phyloP scores from a whole-genome alignment of 495 filamentous ascomycete species.

The Xylaria palmicola region DNA sequence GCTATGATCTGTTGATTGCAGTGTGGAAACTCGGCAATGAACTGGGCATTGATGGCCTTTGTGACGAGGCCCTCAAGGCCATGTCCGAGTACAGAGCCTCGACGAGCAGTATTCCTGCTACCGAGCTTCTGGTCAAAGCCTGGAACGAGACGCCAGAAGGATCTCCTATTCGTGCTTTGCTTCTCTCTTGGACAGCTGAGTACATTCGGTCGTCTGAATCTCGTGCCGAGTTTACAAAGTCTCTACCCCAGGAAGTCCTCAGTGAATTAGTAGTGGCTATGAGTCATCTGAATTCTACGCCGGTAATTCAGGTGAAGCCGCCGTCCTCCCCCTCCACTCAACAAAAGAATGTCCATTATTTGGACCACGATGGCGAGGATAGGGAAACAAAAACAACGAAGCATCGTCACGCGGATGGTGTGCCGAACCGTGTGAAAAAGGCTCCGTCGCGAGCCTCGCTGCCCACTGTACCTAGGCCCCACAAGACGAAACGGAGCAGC shows the following conservation, averaged over 20 bases:
- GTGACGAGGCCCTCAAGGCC: constrained; percentile 48
- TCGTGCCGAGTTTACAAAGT: constrained; percentile 49
- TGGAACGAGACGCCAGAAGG: constrained; percentile 57
- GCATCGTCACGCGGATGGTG: constrained; percentile 36
- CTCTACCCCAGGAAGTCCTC: constrained; percentile 54
- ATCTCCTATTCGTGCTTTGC: constrained; percentile 51
- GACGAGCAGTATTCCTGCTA: constrained; percentile 50
- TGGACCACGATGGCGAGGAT: constrained; percentile 30
- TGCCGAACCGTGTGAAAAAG: constrained; percentile 31
- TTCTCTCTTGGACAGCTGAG: constrained; percentile 56
- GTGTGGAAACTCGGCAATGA: constrained; percentile 53
- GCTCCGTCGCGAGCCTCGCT: constrained; percentile 22
- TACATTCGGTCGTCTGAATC: constrained; percentile 53
- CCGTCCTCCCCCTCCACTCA: constrained; percentile 18
- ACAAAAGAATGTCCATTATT: constrained; percentile 41
- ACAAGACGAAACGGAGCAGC: constrained; percentile 31
- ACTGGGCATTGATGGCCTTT: constrained; percentile 52
- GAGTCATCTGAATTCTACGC: constrained; percentile 43
- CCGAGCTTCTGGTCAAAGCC: constrained; percentile 51
- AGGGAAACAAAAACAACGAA: constrained; percentile 36
- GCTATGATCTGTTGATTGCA: constrained; percentile 49
- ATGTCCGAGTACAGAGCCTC: constrained; percentile 50
- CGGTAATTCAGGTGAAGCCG: constrained; percentile 27
- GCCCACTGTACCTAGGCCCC: constrained; percentile 27
- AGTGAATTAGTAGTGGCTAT: constrained; percentile 57